Evolutionary conservation across 1,139 yeast species (phyloP).

Genomic region (Geotrichum carabidarum): DNA sequence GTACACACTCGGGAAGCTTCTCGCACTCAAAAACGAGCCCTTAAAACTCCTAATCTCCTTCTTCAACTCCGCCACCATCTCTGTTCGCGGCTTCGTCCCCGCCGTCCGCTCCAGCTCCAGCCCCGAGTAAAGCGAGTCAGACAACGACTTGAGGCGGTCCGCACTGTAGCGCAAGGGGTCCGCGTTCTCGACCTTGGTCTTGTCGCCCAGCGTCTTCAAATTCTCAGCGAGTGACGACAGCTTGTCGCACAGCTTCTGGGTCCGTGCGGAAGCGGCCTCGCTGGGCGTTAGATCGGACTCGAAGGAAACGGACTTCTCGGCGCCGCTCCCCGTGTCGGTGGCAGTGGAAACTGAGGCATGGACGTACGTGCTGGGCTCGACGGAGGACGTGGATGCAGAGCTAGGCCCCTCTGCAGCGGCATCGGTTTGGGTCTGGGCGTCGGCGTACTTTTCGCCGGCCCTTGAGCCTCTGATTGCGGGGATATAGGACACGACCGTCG

Average conservation of each 20-base stretch:
- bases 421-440: constrained; percentile 34
- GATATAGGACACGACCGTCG: constrained; percentile 23
- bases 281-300: constrained; percentile 4
- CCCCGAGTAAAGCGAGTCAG: constrained; percentile 7
- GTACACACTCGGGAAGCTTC: constrained; percentile 18
- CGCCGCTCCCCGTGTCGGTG: neutral
- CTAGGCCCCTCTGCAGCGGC: neutral
- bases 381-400: constrained; percentile 6
- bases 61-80: constrained; percentile 27
- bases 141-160: constrained; percentile 2
- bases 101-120: constrained; percentile 11
- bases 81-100: constrained; percentile 9
- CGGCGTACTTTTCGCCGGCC: constrained; percentile 28
- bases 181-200: neutral
- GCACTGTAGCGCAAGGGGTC: constrained; percentile 8
- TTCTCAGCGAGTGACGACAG: neutral
- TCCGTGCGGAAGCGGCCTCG: constrained; percentile 7
- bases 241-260: constrained; percentile 8
- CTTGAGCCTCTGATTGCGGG: constrained; percentile 26
- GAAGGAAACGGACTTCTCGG: constrained; percentile 11
- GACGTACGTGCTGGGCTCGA: constrained; percentile 5
- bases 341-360: constrained; percentile 9
- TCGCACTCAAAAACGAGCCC: constrained; percentile 31
- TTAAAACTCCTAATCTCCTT: constrained; percentile 36
- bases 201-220: neutral